Evolutionary conservation across 2,329 filamentous ascomycete species (phyloP), one percentile per base, ranked within the genome.

Genomic region (Phymatotrichopsis omnivora): DNA sequence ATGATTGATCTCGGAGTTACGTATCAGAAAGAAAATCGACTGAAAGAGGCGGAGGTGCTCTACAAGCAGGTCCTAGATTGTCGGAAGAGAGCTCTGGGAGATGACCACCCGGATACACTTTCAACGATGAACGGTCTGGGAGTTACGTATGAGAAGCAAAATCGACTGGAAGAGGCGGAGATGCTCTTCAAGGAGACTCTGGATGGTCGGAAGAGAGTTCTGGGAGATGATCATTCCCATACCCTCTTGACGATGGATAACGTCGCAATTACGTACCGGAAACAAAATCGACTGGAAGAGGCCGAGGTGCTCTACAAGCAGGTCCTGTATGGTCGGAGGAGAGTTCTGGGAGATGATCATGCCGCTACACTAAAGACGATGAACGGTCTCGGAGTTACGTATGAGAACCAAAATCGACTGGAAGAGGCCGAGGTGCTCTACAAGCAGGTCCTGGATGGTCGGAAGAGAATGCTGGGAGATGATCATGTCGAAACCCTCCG

Each of bases 11-110:
- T 56, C n/a, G 43, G 28, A n/a, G 0, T 0, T 14, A 28, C 33
- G 25, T 42, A 30, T 14, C 1, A 3, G 1, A 34, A 3, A 8
- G 24, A 43, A 16, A 40, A 40, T 4, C 31, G 32, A 23, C 48
- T 53, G 22, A 2, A 51, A 16, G 49, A 57, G 40, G 57, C 56
- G 22, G 52, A 56, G 34, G 20, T 45, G 30, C 30, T 31, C n/a
- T 27, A 59, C 3, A 33, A 53, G 22, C 14, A 47, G n/a, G 40
- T 38, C n/a, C 19, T 44, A n/a, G 33, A 28, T 14, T 25, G 22
- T 12, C 1, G 1, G 1, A 44, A 32, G 22, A 36, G 29, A 19
- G 45, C 27, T 7, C 28, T 44, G 12, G 45, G 45, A 12, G 23
- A 11, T 35, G 45, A 48, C 17, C 3, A 19, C 6, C 1, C 33